Conservation (phyloP, 495 filamentous ascomycete genomes). For the Aspergillus sparsus region DNA sequence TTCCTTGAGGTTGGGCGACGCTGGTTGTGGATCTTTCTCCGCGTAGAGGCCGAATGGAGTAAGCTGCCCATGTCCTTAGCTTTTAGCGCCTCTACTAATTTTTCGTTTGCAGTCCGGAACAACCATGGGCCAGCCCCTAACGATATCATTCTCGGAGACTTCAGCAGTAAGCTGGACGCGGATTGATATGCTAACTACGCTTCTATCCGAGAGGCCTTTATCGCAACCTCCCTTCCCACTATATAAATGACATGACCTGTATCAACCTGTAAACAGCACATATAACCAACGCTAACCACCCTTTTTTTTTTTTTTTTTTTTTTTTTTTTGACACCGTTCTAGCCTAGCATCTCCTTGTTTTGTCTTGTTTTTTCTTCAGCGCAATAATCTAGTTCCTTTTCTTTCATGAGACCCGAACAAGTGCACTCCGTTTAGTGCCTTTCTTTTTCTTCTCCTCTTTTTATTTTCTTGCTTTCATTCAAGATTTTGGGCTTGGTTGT, state of each 20-base stretch:
- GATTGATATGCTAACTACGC: constrained; percentile 37
- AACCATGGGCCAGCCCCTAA: constrained; percentile 54
- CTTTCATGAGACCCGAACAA: neutral
- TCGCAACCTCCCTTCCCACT: neutral
- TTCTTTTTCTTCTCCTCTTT: neutral
- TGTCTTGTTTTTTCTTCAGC: neutral
- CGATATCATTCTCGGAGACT: constrained; percentile 56
- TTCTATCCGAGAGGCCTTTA: neutral
- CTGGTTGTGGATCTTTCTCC: constrained; percentile 97
- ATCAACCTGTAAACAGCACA: constrained; percentile 18
- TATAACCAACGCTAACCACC: constrained; percentile 12
- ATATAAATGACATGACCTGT: constrained; percentile 27
- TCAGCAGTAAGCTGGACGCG: constrained; percentile 51
- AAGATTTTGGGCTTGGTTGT: neutral
- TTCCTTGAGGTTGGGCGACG: constrained; percentile 80
- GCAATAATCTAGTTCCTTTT: neutral
- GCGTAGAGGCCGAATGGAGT: constrained; percentile 92
- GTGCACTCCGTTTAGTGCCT: neutral
- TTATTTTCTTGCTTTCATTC: neutral
- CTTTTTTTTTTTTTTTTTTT: constrained; percentile 11
- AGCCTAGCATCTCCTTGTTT: constrained; percentile 9
- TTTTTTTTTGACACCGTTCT: neutral
- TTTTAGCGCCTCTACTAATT: constrained; percentile 25
- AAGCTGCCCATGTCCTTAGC: constrained; percentile 26
- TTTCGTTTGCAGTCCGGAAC: constrained; percentile 49